A percentile compares a stretch with the other conserved stretches of the same genome.
These are phyloP conservation scores for Leishmania gerbilli DNA, from an alignment of 208 protist genomes.

Conservation along the genomic window DNA sequence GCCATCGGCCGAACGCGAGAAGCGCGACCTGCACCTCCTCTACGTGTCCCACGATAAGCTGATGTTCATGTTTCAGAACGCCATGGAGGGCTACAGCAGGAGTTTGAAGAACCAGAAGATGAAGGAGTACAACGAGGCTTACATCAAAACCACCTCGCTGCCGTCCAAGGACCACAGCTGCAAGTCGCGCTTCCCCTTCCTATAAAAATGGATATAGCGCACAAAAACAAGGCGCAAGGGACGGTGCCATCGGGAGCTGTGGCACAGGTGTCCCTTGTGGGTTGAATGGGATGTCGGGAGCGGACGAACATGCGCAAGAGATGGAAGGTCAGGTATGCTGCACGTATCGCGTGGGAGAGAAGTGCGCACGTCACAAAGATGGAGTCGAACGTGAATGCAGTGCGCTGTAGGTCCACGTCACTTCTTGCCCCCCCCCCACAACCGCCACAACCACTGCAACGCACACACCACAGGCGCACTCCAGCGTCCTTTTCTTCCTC, in stretches of 20 bases:
- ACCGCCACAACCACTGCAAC: background rate
- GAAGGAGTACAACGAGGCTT: constrained; percentile 52
- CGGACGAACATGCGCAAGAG: background rate
- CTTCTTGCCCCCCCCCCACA: background rate
- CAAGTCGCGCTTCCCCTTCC: constrained; percentile 39
- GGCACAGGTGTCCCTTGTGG: background rate
- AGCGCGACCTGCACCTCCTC: constrained; percentile 51
- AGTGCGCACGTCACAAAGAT: background rate
- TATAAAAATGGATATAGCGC: constrained; percentile 14
- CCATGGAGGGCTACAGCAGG: constrained; percentile 59
- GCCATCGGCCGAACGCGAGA: constrained; percentile 48
- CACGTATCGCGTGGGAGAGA: background rate
- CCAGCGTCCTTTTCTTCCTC: background rate
- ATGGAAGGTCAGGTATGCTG: background rate
- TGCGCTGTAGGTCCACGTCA: background rate
- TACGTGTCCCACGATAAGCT: constrained; percentile 63
- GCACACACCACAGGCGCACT: background rate
- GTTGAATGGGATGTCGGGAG: background rate
- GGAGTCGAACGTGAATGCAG: background rate
- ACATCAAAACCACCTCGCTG: constrained; percentile 22
- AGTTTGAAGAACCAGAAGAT: constrained; percentile 67
- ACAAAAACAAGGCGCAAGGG: background rate
- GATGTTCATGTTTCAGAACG: constrained; percentile 79
- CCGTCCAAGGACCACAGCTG: constrained; percentile 13
- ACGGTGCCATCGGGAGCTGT: background rate